phyloP scores from a whole-genome alignment of 345 rosid species.

The Syzygium jambos region DNA sequence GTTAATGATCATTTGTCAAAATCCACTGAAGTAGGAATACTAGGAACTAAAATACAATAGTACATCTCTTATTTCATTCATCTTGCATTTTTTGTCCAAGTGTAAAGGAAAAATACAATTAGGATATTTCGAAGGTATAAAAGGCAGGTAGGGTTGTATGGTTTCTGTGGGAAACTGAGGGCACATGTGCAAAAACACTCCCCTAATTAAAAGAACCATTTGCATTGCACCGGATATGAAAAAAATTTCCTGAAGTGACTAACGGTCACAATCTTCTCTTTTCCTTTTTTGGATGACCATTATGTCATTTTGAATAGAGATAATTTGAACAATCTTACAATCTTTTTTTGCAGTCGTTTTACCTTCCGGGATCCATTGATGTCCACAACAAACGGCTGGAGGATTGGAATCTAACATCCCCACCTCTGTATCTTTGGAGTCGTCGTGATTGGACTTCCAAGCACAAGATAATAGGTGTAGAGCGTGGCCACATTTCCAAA shows the following conservation, averaged over 20 bases:
- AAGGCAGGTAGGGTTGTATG: not conserved
- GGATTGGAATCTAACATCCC: conserved; percentile 44
- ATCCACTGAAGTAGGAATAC: not conserved
- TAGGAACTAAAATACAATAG: not conserved
- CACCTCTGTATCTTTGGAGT: conserved; percentile 74
- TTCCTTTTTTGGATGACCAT: not conserved
- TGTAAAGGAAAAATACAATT: not conserved
- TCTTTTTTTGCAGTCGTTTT: conserved; percentile 41
- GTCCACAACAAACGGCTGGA: conserved; percentile 32
- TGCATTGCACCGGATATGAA: not conserved
- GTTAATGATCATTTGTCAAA: not conserved
- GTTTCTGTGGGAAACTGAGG: not conserved
- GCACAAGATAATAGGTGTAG: conserved; percentile 39
- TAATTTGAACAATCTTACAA: not conserved
- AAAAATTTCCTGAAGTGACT: not conserved
- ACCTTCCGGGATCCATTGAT: conserved; percentile 61
- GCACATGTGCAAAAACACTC: not conserved
- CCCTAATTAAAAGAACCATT: not conserved
- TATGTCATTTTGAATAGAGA: not conserved
- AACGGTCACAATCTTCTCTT: not conserved
- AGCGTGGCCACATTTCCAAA: conserved; percentile 19
- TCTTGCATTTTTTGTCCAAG: not conserved
- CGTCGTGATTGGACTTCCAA: conserved; percentile 32
- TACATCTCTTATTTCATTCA: not conserved
- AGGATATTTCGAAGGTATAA: not conserved